These are phyloP conservation scores for Acmispon strigosus DNA, from an alignment of 306 rosid species.

Conservation along the genomic window DNA sequence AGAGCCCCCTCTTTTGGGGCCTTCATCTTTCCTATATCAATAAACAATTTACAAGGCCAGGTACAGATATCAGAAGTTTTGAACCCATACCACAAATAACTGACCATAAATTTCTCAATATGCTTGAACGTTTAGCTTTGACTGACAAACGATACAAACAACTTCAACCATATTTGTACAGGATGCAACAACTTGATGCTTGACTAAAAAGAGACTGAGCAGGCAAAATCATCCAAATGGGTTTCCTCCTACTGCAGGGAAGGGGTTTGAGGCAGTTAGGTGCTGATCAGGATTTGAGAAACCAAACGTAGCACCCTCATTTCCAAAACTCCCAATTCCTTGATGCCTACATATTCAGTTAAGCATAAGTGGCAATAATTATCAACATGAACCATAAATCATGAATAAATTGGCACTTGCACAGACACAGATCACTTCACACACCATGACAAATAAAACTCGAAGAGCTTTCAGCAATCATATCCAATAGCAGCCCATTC, in stretches of 20 bases:
- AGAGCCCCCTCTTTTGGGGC: background rate
- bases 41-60: slow-evolving; percentile 36
- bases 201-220: slow-evolving; percentile 17
- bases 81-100: background rate
- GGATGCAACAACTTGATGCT: slow-evolving; percentile 43
- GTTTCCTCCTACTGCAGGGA: slow-evolving; percentile 51
- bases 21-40: slow-evolving; percentile 22
- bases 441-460: background rate
- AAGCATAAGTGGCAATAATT: background rate
- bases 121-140: slow-evolving; percentile 15
- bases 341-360: slow-evolving; percentile 49
- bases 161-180: slow-evolving; percentile 46
- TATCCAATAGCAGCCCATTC: background rate
- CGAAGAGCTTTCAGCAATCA: background rate
- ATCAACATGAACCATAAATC: background rate
- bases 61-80: slow-evolving; percentile 16
- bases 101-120: slow-evolving; percentile 21
- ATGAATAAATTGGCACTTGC: background rate
- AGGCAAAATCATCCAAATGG: slow-evolving; percentile 64
- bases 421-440: slow-evolving; percentile 10
- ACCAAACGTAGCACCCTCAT: slow-evolving; percentile 49
- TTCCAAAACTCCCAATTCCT: slow-evolving; percentile 38
- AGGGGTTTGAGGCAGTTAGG: slow-evolving; percentile 46
- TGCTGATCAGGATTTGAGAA: slow-evolving; percentile 42
- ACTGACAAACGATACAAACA: slow-evolving; percentile 22